Percentiles rank a stretch among this genome's conserved stretches.
Evolutionary conservation across 331 rosid species (phyloP).

Genomic region (Rosa hybrid): DNA sequence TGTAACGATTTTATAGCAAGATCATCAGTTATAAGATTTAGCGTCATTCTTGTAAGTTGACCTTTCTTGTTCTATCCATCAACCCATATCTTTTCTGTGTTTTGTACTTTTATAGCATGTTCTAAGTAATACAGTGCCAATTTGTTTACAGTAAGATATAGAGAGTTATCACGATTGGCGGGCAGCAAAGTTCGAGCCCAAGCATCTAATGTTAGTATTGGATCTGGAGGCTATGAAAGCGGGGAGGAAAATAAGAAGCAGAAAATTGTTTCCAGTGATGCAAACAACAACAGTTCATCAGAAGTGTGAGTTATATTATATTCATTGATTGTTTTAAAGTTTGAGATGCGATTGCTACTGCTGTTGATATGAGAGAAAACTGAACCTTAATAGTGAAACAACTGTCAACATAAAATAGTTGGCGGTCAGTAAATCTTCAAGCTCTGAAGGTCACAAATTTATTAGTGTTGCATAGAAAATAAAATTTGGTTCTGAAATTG

Average conservation of each 20-base stretch:
- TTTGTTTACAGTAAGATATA: slow-evolving; percentile 59
- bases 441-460: not conserved
- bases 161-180: slow-evolving; percentile 40
- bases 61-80: not conserved
- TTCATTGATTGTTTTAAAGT: slow-evolving; percentile 4
- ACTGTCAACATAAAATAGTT: not conserved
- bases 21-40: not conserved
- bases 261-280: slow-evolving; percentile 40
- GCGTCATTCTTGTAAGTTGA: not conserved
- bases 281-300: slow-evolving; percentile 45
- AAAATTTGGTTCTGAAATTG: slow-evolving; percentile 6
- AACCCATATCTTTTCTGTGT: not conserved
- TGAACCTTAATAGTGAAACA: not conserved
- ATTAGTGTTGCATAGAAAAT: slow-evolving; percentile 1
- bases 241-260: slow-evolving; percentile 44
- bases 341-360: slow-evolving; percentile 7
- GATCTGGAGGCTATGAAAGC: slow-evolving; percentile 69
- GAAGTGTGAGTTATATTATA: slow-evolving; percentile 57
- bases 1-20: not conserved
- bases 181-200: slow-evolving; percentile 48
- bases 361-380: not conserved
- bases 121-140: slow-evolving; percentile 2
- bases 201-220: slow-evolving; percentile 72
- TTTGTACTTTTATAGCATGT: not conserved
- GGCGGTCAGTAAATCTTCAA: not conserved